Base-by-base conservation (phyloP, 108 stramenopile genomes). In the Cyclotella atomus region DNA sequence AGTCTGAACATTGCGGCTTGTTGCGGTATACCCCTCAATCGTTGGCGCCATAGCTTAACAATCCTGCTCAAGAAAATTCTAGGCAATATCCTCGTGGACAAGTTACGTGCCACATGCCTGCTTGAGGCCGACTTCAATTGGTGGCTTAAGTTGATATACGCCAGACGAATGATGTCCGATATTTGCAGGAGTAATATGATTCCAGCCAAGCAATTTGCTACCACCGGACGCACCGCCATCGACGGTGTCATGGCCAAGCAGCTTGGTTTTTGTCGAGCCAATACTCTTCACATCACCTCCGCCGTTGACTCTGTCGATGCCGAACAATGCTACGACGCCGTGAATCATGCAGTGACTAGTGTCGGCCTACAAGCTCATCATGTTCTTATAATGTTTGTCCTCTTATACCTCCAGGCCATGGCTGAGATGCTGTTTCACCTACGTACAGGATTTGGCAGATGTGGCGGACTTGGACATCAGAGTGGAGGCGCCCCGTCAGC, bases 81-180 rank as follows among this genome's bases (percentile, higher is more conserved):
- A n/a, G 77, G 77, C 17, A 71, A 47, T 17, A 47, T 47, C 0
- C 63, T 54, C 8, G 21, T 72, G 2, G 50, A 79, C 9, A 71
- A 71, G 21, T 63, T 77, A 2, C 17, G 62, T 0, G 77, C 67
- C 7, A 76, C 68, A 0, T 68, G 67, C 17, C 59, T 76, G 0
- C 43, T 68, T 0, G 75, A 75, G 30, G 68, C 60, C 0, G 68
- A 76, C 38, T 69, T 76, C 49, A 76, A 76, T 16, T 68, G 66
- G 59, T 29, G 33, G 44, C 24, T 59, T 15, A 75, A 63, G 28
- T 4, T 65, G 0, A 20, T 57, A 16, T 75, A 57, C 20, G 64
- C 73, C 3, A 44, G 52, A 7, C 19, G 43, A 24, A 75, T 75
- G 64, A 65, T 75, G 55, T 5, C 36, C 5, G 12, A 15, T 4